phyloP scores from a whole-genome alignment of 495 filamentous ascomycete species.

The Tuber indicum region DNA sequence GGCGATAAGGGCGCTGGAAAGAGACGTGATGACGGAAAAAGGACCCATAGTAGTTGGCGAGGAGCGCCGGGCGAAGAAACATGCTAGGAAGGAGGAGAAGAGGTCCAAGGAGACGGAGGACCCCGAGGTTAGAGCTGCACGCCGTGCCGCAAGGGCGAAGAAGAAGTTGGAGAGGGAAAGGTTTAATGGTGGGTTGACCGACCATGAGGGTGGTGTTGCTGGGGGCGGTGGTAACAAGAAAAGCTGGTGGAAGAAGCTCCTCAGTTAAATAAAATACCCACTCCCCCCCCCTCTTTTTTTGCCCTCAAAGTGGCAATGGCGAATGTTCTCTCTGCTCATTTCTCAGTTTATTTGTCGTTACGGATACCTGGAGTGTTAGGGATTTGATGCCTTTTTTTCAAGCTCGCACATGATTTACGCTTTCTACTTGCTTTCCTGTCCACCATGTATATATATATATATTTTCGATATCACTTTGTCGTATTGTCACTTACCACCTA shows the following conservation, averaged over 20 bases:
- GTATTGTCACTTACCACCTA: neutral
- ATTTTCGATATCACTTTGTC: neutral
- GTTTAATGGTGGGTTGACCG: slow-evolving; percentile 33
- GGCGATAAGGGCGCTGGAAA: slow-evolving; percentile 21
- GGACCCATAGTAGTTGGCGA: slow-evolving; percentile 7
- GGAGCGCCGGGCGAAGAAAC: slow-evolving; percentile 22
- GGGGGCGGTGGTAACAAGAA: slow-evolving; percentile 16
- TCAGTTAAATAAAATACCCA: slow-evolving; percentile 17
- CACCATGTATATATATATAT: neutral
- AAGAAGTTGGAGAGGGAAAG: slow-evolving; percentile 26
- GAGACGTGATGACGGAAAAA: slow-evolving; percentile 3
- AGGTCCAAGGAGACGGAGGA: slow-evolving; percentile 23
- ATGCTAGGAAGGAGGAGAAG: slow-evolving; percentile 31
- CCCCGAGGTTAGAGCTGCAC: slow-evolving; percentile 24
- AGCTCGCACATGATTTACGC: neutral
- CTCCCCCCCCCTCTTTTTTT: neutral
- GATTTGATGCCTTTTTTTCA: neutral
- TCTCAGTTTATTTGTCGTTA: neutral
- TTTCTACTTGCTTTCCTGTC: neutral
- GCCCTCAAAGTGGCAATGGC: neutral
- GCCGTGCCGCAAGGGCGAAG: slow-evolving; percentile 19
- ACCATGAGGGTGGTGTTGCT: slow-evolving; percentile 11
- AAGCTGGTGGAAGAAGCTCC: slow-evolving; percentile 32
- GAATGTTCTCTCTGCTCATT: neutral
- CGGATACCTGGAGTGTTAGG: neutral